Evolutionary conservation across 352 stramenopile species (phyloP).

Genomic region (Pythium sukuiense): DNA sequence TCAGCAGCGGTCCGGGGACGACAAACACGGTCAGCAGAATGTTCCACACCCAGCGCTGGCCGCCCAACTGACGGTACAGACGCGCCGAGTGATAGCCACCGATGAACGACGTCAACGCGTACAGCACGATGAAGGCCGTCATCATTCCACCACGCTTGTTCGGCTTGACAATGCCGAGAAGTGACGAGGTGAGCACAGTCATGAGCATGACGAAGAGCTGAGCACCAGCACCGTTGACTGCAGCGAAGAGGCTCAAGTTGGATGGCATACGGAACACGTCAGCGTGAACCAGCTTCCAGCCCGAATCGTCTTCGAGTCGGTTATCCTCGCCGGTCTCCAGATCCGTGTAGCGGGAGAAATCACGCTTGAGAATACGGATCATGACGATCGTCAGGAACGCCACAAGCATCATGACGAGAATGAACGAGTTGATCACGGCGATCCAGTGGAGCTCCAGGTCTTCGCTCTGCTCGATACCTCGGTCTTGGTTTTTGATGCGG

Average conservation of each 20-base stretch:
- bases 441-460: slow-evolving; percentile 96
- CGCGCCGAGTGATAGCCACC: slow-evolving; percentile 91
- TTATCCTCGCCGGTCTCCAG: slow-evolving; percentile 89
- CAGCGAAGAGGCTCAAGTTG: slow-evolving; percentile 90
- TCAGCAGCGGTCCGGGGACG: slow-evolving; percentile 90
- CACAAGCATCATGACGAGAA: slow-evolving; percentile 97
- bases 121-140: slow-evolving; percentile 93
- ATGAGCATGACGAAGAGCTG: slow-evolving; percentile 94
- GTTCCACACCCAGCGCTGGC: slow-evolving; percentile 95
- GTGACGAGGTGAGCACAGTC: slow-evolving; percentile 89
- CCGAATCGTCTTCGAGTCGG: slow-evolving; percentile 92
- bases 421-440: slow-evolving; percentile 98
- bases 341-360: slow-evolving; percentile 98
- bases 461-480: slow-evolving; percentile 31
- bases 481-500: slow-evolving; percentile 83
- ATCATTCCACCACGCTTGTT: slow-evolving; percentile 93
- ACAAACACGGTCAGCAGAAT: slow-evolving; percentile 90
- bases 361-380: slow-evolving; percentile 96
- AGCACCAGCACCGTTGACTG: slow-evolving; percentile 90
- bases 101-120: slow-evolving; percentile 93
- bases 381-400: slow-evolving; percentile 97
- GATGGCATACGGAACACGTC: slow-evolving; percentile 96
- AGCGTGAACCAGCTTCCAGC: slow-evolving; percentile 98
- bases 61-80: slow-evolving; percentile 94
- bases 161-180: slow-evolving; percentile 91